Evolutionary conservation across 2,329 filamentous ascomycete genomes (phyloP).

Genomic region (Nothophaeocryptopus gaeumannii): DNA sequence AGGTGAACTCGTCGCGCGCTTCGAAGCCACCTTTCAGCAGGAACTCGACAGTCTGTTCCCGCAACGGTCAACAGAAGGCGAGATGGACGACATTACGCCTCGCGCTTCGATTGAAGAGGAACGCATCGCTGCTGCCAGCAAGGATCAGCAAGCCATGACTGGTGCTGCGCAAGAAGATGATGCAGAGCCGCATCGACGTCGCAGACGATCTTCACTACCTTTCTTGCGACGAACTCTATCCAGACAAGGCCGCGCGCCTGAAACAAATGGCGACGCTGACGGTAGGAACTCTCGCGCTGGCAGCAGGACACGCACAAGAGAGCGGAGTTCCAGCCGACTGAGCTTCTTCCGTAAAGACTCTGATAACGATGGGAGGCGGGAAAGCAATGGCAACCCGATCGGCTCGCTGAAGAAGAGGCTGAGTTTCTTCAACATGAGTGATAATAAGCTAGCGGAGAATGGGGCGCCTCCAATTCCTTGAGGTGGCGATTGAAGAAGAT

Average conservation of each 20-base stretch:
- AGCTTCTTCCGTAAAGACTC: conserved; percentile 25
- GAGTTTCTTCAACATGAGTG: conserved; percentile 72
- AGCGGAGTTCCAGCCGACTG: conserved; percentile 27
- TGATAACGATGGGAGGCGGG: conserved; percentile 10
- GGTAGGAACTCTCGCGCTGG: conserved; percentile 27
- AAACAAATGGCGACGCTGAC: conserved; percentile 18
- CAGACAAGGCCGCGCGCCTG: conserved; percentile 14
- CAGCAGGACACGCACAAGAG: conserved; percentile 22
- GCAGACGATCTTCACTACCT: conserved; percentile 23
- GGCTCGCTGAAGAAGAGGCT: conserved; percentile 66
- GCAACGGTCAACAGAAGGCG: conserved; percentile 22
- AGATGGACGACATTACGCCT: conserved; percentile 23
- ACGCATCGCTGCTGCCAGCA: conserved; percentile 10
- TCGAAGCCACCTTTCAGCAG: conserved; percentile 45
- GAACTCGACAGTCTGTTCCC: conserved; percentile 45
- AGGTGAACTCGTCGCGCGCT: conserved; percentile 33
- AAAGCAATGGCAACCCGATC: conserved; percentile 1
- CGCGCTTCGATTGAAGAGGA: conserved; percentile 23
- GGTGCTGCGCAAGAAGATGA: conserved; percentile 13
- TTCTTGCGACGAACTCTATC: conserved; percentile 36
- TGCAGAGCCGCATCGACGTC: conserved; percentile 6
- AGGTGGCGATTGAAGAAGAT: background rate
- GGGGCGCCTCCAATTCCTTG: background rate
- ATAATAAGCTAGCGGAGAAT: conserved; percentile 29
- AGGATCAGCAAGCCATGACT: conserved; percentile 5